Base-by-base conservation (phyloP, 495 filamentous ascomycete species). In the Parachaetomium inaequale region DNA sequence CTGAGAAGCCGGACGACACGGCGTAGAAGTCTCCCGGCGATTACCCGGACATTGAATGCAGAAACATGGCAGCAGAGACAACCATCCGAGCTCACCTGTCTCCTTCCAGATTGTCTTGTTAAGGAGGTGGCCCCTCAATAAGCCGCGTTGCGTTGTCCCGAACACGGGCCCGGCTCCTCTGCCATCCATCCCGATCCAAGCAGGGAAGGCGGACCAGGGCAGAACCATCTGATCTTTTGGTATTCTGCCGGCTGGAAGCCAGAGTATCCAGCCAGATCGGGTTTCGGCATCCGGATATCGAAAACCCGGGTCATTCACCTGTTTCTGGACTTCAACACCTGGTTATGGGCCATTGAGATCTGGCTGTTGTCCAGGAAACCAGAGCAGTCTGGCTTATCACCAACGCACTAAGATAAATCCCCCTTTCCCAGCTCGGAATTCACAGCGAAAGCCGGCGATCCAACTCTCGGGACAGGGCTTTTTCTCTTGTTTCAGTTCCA, bases 401-500 rank as follows among this genome's bases (percentile, higher is more conserved):
- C n/a, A 46, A 21, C 2, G 17, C 19, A 23, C 7, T 46, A n/a
- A 23, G n/a, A 7, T 52, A 23, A 3, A 21, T 7, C 2, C 4
- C 10, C n/a, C 3, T 21, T 31, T 51, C 15, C 47, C 4, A 51
- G n/a, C 32, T 7, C 4, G n/a, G 51, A 15, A 38, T 2, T 23
- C 51, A 38, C 11, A 36, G 31, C 51, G 5, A 21, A 52, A 46
- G 8, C 43, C 17, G 19, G 26, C 25, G 15, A 17, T 10, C 28
- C 14, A 17, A 17, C 10, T 0, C 4, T 54, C 2, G 23, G 25
- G 42, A 17, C 29, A 3, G 25, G 42, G 40, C n/a, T 28, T 25
- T 26, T 43, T 46, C n/a, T 46, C 28, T 50, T 59, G 59, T 68
- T 68, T 66, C 68, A 63, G 66, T 64, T 63, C 58, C 47, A 61